Evolutionary conservation across 2,329 filamentous ascomycete genomes (phyloP), one percentile per base, ranked within the genome.

Genomic region (Huntiella abstrusa): DNA sequence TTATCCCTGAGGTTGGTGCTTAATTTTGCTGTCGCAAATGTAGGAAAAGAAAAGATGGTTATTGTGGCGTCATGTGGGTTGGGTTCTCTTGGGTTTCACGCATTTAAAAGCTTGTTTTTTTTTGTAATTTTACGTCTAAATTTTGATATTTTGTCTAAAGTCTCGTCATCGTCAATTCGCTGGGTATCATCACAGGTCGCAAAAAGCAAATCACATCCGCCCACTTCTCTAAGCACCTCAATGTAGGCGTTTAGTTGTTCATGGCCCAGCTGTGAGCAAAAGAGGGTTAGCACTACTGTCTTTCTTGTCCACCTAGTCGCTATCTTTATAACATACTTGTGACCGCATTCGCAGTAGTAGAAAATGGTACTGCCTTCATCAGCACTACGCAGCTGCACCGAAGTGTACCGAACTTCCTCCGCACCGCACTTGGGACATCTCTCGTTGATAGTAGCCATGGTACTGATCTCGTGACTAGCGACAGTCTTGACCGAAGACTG

Each of bases 311-410:
- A 41, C 49, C 45, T 5, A 47, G 50, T 16, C 8, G 22, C 19
- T 13, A 28, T 47, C 19, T 5, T 41, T 33, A 16, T 4, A 33
- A 62, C 77, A 55, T 73, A 87, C 80, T 82, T 87, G 63, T 84
- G 68, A 49, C 84, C 83, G 59, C 87, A 95, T 49, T 86, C 77
- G 64, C 87, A 95, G 50, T 71, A 80, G 64, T 85, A 94, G 57
- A 95, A 92, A 46, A 94, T 75, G 1, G 88, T 95, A 53, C 80
- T 84, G 51, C 91, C 91, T 74, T 96, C 88, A 60, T 98, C 91
- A 46, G 88, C 91, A 67, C 86, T 79, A 55, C 88, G 80, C 56
- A 94, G 66, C 60, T 98, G 91, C 51, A 85, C 75, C 2, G 81
- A 81, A 43, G 84, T 82, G 60, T 80, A 96, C 55, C 77, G 81